These are phyloP conservation scores for Fomes fomentarius DNA, from an alignment of 1,284 basidiomycete species.

Conservation along the genomic window DNA sequence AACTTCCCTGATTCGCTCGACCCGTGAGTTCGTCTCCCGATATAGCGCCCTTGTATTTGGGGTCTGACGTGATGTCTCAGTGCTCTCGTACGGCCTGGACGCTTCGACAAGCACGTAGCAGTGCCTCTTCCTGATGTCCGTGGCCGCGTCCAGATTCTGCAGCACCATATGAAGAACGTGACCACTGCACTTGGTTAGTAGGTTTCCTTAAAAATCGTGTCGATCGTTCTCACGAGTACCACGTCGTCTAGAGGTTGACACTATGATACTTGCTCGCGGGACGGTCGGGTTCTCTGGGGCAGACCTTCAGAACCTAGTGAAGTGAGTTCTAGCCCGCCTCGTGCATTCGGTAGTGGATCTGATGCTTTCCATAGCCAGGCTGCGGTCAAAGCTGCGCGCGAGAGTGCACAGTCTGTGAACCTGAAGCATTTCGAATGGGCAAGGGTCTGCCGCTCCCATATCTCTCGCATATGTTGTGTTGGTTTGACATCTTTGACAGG, in stretches of 20 bases:
- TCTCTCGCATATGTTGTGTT: neutral
- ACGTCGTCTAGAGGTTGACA: conserved; percentile 68
- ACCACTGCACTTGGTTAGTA: conserved; percentile 59
- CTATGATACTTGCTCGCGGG: conserved; percentile 85
- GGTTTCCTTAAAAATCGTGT: neutral
- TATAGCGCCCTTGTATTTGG: neutral
- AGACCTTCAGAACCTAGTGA: conserved; percentile 93
- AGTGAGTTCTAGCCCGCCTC: conserved; percentile 52
- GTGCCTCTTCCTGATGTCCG: conserved; percentile 89
- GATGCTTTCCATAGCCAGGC: conserved; percentile 60
- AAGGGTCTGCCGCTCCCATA: conserved; percentile 55
- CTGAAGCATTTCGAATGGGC: conserved; percentile 95
- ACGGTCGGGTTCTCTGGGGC: conserved; percentile 93
- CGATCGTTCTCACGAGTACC: conserved; percentile 16
- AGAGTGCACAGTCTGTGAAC: conserved; percentile 72
- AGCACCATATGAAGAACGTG: conserved; percentile 87
- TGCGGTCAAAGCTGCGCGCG: conserved; percentile 90
- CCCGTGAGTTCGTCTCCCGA: conserved; percentile 52
- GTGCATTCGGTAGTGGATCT: neutral
- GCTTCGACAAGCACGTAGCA: conserved; percentile 91
- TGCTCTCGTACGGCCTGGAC: conserved; percentile 90
- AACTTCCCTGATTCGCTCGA: conserved; percentile 94
- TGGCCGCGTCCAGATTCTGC: conserved; percentile 86
- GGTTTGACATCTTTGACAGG: conserved; percentile 44
- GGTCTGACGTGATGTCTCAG: conserved; percentile 10